Percentiles rank a stretch among this genome's conserved stretches.
phyloP scores from a whole-genome alignment of 73 alveolate genomes.

The Vitrella brassicaformis region DNA sequence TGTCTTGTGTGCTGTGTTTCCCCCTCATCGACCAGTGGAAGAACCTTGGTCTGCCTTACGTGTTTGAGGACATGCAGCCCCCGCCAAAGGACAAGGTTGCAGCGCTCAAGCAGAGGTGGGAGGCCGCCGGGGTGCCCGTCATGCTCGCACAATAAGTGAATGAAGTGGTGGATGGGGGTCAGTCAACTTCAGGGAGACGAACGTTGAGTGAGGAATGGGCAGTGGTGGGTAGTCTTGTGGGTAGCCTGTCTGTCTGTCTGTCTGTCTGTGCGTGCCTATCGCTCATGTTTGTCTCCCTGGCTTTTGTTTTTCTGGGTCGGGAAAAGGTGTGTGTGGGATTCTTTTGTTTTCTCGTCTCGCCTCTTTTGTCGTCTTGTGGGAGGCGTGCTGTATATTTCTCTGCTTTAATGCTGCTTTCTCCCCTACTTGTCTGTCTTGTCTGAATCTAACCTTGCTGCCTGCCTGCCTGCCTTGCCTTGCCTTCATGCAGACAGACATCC shows the following conservation, averaged over 20 bases:
- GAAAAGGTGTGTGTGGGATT: neutral
- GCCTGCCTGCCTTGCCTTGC: no score
- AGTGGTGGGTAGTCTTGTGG: neutral
- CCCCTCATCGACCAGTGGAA: no score
- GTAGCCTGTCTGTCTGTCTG: no score
- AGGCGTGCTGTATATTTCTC: no score
- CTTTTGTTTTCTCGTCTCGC: neutral
- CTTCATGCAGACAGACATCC: no score
- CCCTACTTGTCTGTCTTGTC: no score
- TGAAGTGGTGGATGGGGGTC: neutral
- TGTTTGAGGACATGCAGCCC: neutral
- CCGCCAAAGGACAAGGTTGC: neutral
- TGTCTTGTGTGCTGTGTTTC: no score
- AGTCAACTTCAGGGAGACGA: neutral
- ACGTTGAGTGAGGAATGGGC: neutral
- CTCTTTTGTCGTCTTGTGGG: neutral
- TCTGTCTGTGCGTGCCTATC: no score
- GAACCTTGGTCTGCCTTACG: no score
- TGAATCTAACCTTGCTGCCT: no score
- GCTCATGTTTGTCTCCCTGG: no score
- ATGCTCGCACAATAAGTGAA: neutral
- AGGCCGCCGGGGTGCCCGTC: neutral
- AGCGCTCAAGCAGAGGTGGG: neutral
- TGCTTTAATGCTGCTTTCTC: neutral
- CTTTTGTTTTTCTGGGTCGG: no score